phyloP scores from a whole-genome alignment of 129 eudicot species.

The Helianthus tuberosus region DNA sequence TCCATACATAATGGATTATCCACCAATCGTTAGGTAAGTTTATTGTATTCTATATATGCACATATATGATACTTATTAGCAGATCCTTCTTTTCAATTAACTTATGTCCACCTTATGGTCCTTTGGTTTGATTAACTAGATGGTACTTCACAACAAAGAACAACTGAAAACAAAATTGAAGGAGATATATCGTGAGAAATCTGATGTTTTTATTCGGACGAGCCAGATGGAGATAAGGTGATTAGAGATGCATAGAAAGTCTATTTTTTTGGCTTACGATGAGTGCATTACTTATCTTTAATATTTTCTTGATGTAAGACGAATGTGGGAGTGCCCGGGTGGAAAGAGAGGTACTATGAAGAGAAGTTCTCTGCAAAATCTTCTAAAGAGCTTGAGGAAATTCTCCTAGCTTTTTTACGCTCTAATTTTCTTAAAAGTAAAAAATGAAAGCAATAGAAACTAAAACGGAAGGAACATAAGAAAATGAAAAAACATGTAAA shows the following conservation, averaged over 20 bases:
- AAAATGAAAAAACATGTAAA: not conserved
- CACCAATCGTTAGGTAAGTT: too few relatives aligned
- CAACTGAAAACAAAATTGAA: too few relatives aligned
- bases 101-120: too few relatives aligned
- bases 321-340: slow-evolving; percentile 87
- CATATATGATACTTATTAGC: too few relatives aligned
- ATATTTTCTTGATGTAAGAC: slow-evolving; percentile 37
- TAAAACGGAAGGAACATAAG: not conserved
- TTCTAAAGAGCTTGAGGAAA: too few relatives aligned
- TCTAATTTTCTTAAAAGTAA: not conserved
- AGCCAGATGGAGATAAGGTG: slow-evolving; percentile 94
- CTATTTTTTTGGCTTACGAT: not conserved
- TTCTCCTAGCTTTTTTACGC: slow-evolving; percentile 34
- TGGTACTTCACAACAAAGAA: too few relatives aligned
- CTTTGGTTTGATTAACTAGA: too few relatives aligned
- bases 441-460: not conserved
- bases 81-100: too few relatives aligned
- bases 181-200: too few relatives aligned
- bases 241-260: slow-evolving; percentile 13
- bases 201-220: slow-evolving; percentile 70
- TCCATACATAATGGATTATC: slow-evolving; percentile 53
- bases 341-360: slow-evolving; percentile 99
- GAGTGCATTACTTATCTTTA: slow-evolving; percentile 4
- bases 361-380: too few relatives aligned
- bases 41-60: too few relatives aligned